A percentile compares a stretch with the other conserved stretches of the same genome.
These are phyloP conservation scores for Didymella pomorum DNA, from an alignment of 2,329 filamentous ascomycete species.

Conservation along the genomic window DNA sequence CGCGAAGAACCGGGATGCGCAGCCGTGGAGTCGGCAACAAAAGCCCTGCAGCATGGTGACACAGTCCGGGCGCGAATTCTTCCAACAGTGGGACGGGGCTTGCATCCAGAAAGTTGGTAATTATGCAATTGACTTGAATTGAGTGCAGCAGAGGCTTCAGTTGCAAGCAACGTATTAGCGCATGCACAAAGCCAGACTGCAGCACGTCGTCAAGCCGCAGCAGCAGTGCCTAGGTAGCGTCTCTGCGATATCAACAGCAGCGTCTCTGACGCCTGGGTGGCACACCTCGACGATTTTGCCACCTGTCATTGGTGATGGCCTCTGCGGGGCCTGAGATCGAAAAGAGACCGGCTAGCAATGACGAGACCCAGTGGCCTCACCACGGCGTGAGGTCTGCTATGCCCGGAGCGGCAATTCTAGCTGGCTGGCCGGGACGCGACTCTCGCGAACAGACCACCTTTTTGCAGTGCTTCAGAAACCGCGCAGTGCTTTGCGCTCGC, in stretches of 20 bases:
- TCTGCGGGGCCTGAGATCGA: constrained; percentile 25
- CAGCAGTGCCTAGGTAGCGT: constrained; percentile 4
- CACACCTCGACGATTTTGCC: constrained; percentile 16
- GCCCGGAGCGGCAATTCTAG: constrained; percentile 24
- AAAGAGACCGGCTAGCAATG: constrained; percentile 28
- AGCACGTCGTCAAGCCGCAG: constrained; percentile 11
- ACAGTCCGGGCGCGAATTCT: constrained; percentile 11
- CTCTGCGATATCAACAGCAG: constrained; percentile 11
- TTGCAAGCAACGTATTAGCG: neutral
- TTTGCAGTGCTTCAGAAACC: constrained; percentile 8
- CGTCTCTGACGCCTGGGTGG: constrained; percentile 6
- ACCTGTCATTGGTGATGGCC: constrained; percentile 18
- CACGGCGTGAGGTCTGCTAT: constrained; percentile 35
- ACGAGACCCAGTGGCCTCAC: constrained; percentile 36
- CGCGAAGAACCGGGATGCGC: constrained; percentile 18
- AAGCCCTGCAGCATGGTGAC: constrained; percentile 14
- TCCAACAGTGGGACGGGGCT: constrained; percentile 7
- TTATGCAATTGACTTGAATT: neutral
- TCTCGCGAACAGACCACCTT: constrained; percentile 23
- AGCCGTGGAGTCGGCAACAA: constrained; percentile 18
- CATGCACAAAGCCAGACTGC: constrained; percentile 7
- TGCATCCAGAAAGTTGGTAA: neutral
- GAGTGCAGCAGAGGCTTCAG: neutral
- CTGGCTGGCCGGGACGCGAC: constrained; percentile 21
- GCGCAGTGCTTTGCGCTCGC: neutral